These are phyloP conservation scores for Phytophthora meadii DNA, from an alignment of 352 stramenopile species.

Conservation along the genomic window DNA sequence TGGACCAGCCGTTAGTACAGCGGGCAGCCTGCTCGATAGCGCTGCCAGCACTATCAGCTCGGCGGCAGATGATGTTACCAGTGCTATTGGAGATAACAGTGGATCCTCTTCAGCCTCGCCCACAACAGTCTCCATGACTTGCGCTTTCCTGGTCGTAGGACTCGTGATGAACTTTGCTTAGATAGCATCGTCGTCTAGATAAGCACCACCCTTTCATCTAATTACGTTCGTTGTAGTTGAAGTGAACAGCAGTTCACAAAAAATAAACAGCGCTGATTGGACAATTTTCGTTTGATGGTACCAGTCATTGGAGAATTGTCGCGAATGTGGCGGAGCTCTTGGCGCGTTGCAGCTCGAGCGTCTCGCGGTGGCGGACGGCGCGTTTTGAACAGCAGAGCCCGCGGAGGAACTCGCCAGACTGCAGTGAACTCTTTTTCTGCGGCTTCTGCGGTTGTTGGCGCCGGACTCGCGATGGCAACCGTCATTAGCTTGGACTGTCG, in stretches of 20 bases:
- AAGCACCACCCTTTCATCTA: no score
- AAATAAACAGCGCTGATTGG: conserved; percentile 18
- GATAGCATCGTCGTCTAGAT: not conserved
- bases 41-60: conserved; percentile 19
- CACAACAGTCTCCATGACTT: conserved; percentile 17
- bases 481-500: conserved; percentile 23
- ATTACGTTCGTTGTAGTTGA: not conserved
- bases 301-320: conserved; percentile 17
- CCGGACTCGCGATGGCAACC: conserved; percentile 30
- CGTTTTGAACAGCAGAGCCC: conserved; percentile 4
- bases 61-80: conserved; percentile 18
- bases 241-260: not conserved
- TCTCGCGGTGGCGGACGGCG: conserved; percentile 3
- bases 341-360: conserved; percentile 6
- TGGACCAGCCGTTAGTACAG: not conserved
- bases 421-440: conserved; percentile 18
- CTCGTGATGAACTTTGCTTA: conserved; percentile 35
- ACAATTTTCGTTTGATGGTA: conserved; percentile 2
- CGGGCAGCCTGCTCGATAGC: conserved; percentile 21
- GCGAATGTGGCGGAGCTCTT: conserved; percentile 39
- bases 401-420: not conserved
- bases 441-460: conserved; percentile 30
- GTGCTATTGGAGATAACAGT: conserved; percentile 14
- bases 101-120: conserved; percentile 19
- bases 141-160: conserved; percentile 4